Conservation (phyloP, 129 eudicot species). For the Rutidosis leptorrhynchoides region DNA sequence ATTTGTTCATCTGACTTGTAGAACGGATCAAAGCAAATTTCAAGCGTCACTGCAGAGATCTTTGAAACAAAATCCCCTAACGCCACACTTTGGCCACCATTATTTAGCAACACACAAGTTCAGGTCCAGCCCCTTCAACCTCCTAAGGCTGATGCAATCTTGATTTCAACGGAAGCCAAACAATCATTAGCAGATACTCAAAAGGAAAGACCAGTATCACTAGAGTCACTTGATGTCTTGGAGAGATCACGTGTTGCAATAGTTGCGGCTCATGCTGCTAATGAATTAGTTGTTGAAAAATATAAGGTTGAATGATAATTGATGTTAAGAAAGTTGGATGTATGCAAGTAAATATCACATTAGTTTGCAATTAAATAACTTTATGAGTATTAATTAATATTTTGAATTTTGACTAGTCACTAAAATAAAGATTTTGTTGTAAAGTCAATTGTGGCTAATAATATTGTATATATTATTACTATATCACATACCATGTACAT, state of each 20-base stretch:
- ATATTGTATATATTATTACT: too few species aligned
- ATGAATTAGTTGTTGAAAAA: constrained; percentile 61
- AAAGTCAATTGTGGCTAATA: too few species aligned
- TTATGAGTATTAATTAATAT: too few species aligned
- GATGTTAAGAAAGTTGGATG: too few species aligned
- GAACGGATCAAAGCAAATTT: constrained; percentile 80
- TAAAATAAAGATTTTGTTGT: too few species aligned
- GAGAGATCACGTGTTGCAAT: constrained; percentile 86
- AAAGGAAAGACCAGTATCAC: constrained; percentile 22
- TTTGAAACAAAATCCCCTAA: constrained; percentile 29
- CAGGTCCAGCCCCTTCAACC: constrained; percentile 26
- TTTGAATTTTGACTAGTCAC: too few species aligned
- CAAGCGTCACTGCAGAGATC: constrained; percentile 26
- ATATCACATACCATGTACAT: too few species aligned
- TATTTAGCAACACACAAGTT: constrained; percentile 28
- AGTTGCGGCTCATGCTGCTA: constrained; percentile 90
- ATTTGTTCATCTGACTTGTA: constrained; percentile 32
- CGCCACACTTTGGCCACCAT: constrained; percentile 21
- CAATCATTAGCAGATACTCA: constrained; percentile 23
- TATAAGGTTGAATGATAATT: too few species aligned
- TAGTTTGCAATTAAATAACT: too few species aligned
- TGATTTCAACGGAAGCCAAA: constrained; percentile 27
- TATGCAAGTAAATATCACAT: too few species aligned
- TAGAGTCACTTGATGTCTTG: constrained; percentile 63
- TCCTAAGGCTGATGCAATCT: constrained; percentile 27